Evolutionary conservation across 2,329 filamentous ascomycete genomes (phyloP).

Genomic region (Nigrospora sphaerica): DNA sequence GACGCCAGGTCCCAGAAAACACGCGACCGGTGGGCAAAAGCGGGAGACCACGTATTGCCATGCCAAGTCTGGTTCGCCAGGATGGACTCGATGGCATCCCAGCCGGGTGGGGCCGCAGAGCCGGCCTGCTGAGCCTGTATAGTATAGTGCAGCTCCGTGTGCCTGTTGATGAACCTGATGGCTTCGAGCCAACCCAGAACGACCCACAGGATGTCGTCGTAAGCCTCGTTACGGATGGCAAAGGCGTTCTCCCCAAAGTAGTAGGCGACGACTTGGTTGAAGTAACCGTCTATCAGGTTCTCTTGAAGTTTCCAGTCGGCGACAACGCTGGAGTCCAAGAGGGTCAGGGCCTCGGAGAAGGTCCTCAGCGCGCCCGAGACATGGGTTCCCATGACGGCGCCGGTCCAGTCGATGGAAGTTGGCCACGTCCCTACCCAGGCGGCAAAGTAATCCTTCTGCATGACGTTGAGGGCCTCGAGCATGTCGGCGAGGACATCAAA

Average conservation of each 20-base stretch:
- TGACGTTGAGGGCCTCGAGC: constrained; percentile 59
- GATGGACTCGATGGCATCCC: constrained; percentile 18
- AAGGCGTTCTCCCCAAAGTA: constrained; percentile 85
- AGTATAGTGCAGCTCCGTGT: constrained; percentile 56
- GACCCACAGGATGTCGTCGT: constrained; percentile 94
- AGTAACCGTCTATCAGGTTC: constrained; percentile 78
- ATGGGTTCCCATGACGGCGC: constrained; percentile 75
- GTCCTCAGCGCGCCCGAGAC: constrained; percentile 66
- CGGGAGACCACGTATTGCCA: constrained; percentile 64
- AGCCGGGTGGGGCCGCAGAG: constrained; percentile 12
- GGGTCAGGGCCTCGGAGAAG: constrained; percentile 53
- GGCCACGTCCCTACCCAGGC: constrained; percentile 79
- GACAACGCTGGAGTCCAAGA: constrained; percentile 22
- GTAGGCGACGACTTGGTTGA: constrained; percentile 66
- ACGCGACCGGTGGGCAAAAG: constrained; percentile 76
- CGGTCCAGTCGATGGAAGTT: constrained; percentile 85
- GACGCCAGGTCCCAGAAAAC: constrained; percentile 80
- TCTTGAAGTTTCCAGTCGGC: constrained; percentile 49
- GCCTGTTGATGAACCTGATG: constrained; percentile 67
- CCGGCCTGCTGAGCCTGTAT: constrained; percentile 1
- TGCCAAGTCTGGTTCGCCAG: constrained; percentile 56
- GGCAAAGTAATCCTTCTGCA: constrained; percentile 75
- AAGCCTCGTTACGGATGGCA: constrained; percentile 66
- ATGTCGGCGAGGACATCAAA: constrained; percentile 36
- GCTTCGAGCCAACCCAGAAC: constrained; percentile 85